Base-by-base conservation (phyloP, 2,329 filamentous ascomycete species). In the Clarireedia paspali region DNA sequence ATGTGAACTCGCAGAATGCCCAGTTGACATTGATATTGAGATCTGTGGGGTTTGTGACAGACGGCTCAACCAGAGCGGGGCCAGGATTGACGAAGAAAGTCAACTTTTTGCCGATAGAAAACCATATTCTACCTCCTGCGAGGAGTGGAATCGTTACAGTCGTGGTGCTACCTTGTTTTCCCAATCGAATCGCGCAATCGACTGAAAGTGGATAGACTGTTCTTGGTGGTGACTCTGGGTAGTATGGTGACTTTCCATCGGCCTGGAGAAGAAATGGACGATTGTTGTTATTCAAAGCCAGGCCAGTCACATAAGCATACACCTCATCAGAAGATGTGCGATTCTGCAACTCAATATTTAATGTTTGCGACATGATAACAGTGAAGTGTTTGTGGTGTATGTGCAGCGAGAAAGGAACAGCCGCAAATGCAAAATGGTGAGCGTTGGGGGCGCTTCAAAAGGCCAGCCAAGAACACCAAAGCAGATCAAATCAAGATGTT, bases 21-120 rank as follows among this genome's bases (percentile, higher is more conserved):
- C 85, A 89, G 57, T 75, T 71, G 47, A 79, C 71, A 38, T 78
- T 72, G 66, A 83, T 82, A 68, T 87, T 88, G 2, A 76, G 70
- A 64, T 89, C 85, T 0, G 76, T 69, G 0, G 75, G 68, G 68
- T 91, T 91, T 34, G 81, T 85, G 26, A 85, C 82, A 9, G 83
- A 85, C 0, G 88, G 88, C 71, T 91, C 87, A 45, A 91, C 87
- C 14, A 91, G 75, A 1, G 81, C 84, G 6, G 88, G 84, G 5
- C 66, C 66, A 1, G 82, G 84, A 69, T 91, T 91, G 52, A 91
- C 70, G 12, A 81, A 74, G 70, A 91, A 91, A 1, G 77, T 82
- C 49, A 91, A 75, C 38, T 77, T 78, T 46, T 72, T 72, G 6
- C 79, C 80, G 57, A 81, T 74, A 55, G 77, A 82, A 70, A 89